Percentiles rank a stretch among this genome's conserved stretches.
These are phyloP conservation scores for Taiozyma onychis DNA, from an alignment of 1,139 yeast genomes.

Conservation along the genomic window DNA sequence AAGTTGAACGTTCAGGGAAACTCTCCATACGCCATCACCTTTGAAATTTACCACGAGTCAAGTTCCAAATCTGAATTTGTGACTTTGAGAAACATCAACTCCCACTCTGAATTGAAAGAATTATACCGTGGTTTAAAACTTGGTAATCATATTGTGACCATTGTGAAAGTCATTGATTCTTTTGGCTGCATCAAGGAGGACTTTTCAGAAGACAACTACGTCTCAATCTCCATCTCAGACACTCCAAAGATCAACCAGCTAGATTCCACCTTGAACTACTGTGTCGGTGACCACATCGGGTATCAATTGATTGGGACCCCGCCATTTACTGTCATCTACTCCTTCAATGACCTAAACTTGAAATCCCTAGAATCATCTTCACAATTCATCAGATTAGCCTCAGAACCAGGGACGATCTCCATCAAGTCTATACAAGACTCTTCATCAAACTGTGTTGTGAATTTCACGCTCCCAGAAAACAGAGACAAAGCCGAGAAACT, in stretches of 20 bases:
- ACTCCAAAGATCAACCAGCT: slow-evolving; percentile 59
- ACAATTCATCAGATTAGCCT: slow-evolving; percentile 67
- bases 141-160: slow-evolving; percentile 52
- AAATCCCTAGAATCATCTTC: slow-evolving; percentile 52
- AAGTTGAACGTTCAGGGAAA: slow-evolving; percentile 51
- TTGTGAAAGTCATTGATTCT: slow-evolving; percentile 56
- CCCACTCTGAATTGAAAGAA: slow-evolving; percentile 30
- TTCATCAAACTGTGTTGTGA: slow-evolving; percentile 66
- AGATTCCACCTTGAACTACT: slow-evolving; percentile 45
- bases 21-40: slow-evolving; percentile 57
- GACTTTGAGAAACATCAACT: slow-evolving; percentile 30
- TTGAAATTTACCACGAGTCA: slow-evolving; percentile 48
- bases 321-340: slow-evolving; percentile 71
- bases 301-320: slow-evolving; percentile 74
- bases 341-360: slow-evolving; percentile 59
- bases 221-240: slow-evolving; percentile 59
- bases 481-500: slow-evolving; percentile 36
- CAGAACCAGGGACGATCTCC: slow-evolving; percentile 68
- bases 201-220: slow-evolving; percentile 32
- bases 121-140: slow-evolving; percentile 40
- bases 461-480: slow-evolving; percentile 39
- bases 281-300: slow-evolving; percentile 89
- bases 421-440: slow-evolving; percentile 73
- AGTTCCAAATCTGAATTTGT: slow-evolving; percentile 41
- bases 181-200: slow-evolving; percentile 59